Conservation (phyloP, 2,329 filamentous ascomycete species). For the Alternaria triticimaculans region DNA sequence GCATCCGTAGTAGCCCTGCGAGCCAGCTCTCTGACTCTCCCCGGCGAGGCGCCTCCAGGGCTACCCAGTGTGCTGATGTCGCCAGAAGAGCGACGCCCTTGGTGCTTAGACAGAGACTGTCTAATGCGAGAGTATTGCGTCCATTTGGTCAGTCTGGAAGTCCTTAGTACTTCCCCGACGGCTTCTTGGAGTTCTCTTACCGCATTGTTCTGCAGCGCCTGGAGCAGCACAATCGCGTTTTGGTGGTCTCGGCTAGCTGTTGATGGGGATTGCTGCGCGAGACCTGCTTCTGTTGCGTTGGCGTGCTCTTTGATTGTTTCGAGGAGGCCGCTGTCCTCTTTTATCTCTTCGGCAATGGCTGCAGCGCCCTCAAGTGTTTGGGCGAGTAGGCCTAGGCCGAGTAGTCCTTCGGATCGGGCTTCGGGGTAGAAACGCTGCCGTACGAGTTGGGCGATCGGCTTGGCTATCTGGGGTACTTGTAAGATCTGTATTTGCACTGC, state of each 20-base stretch:
- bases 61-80: constrained; percentile 3
- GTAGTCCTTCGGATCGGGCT: constrained; percentile 44
- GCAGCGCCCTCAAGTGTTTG: constrained; percentile 38
- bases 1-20: constrained; percentile 11
- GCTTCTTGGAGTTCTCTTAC: constrained; percentile 29
- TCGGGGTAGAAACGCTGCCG: constrained; percentile 46
- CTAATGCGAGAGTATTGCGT: constrained; percentile 28
- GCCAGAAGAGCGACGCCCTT: constrained; percentile 22
- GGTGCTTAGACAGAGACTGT: constrained; percentile 31
- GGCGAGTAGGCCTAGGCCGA: constrained; percentile 45
- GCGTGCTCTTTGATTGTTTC: constrained; percentile 44
- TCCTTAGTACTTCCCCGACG: constrained; percentile 16
- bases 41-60: constrained; percentile 8
- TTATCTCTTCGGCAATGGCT: constrained; percentile 36
- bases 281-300: constrained; percentile 32
- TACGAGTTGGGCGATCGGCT: constrained; percentile 42
- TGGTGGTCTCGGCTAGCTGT: constrained; percentile 41
- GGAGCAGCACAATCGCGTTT: constrained; percentile 46
- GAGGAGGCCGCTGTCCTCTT: constrained; percentile 37
- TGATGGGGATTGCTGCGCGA: constrained; percentile 25
- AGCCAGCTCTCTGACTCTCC: constrained; percentile 10
- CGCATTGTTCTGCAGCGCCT: constrained; percentile 42
- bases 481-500: constrained; percentile 34
- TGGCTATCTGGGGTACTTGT: constrained; percentile 36
- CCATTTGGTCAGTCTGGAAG: constrained; percentile 30